Percentiles rank a stretch among this genome's conserved stretches.
Evolutionary conservation across 2,329 filamentous ascomycete species (phyloP).

Genomic region (Cladosporium velox): DNA sequence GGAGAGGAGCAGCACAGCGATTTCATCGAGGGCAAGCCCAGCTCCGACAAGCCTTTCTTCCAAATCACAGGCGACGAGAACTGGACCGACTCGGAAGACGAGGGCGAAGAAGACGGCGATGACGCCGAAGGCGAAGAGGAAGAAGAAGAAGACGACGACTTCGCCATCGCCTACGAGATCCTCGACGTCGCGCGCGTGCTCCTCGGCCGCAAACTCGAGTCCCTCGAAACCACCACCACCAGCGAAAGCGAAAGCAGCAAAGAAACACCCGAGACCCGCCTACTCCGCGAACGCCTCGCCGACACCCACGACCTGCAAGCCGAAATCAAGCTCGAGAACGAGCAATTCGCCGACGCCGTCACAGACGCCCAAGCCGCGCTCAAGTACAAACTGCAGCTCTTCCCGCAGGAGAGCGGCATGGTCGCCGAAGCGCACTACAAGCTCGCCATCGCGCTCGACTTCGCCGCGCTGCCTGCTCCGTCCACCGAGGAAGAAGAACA

Average conservation of each 20-base stretch:
- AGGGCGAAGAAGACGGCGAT: constrained; percentile 48
- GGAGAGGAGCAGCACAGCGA: constrained; percentile 47
- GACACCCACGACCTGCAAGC: constrained; percentile 93
- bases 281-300: constrained; percentile 81
- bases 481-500: constrained; percentile 51
- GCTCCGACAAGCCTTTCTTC: constrained; percentile 69
- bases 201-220: constrained; percentile 57
- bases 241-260: not conserved
- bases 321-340: constrained; percentile 96
- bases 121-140: constrained; percentile 45
- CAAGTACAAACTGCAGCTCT: constrained; percentile 75
- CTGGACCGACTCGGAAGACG: constrained; percentile 78
- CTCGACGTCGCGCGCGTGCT: constrained; percentile 64
- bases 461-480: constrained; percentile 74
- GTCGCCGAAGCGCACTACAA: constrained; percentile 96
- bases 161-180: constrained; percentile 64
- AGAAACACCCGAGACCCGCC: constrained; percentile 45
- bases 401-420: constrained; percentile 76
- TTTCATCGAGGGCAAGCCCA: constrained; percentile 45
- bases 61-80: constrained; percentile 94
- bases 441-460: constrained; percentile 90
- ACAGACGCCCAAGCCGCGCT: constrained; percentile 78
- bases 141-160: constrained; percentile 61
- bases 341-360: constrained; percentile 87
- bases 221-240: not conserved